Base-by-base conservation (phyloP, 1,284 basidiomycete genomes). In the Ustilago bromivora region DNA sequence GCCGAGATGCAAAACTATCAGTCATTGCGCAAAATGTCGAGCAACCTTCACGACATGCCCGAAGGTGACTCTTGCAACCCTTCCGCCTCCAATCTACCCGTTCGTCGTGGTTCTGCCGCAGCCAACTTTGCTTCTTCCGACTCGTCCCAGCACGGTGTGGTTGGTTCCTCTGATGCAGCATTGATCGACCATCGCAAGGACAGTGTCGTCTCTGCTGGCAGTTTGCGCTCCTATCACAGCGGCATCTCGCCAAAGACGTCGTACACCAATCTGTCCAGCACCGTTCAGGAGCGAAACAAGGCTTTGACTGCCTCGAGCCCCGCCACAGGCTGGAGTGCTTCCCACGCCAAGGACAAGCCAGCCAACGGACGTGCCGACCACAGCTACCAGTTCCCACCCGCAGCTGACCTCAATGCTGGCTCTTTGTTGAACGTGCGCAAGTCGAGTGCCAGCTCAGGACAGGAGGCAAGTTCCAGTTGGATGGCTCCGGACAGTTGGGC, bases 401-500 rank as follows among this genome's bases (percentile, higher is more conserved):
- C 66, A 6, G 23, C 61, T 17, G 72, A 71, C n/a, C 56, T 40
- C 23, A 55, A 41, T 11, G 12, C 49, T 3, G 57, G 23, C 47
- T 68, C 67, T 6, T 40, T 66, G 6, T 65, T 79, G 51, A 66
- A 49, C 35, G 57, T 74, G 23, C 62, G 81, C 59, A 81, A 81
- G 64, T 77, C 77, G 15, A 81, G 77, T 41, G 76, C 79, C 41
- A 69, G 71, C 59, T 77, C 78, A 23, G 71, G 78, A 3, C 71
- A 78, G n/a, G 71, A 64, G 58, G 60, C 75, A 3, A 63, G 70
- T 54, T 85, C 84, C 23, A 75, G 79, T 46, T 86, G 84, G 84
- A 76, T 79, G 76, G 84, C 84, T 19, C 84, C 84, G 13, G 84
- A 84, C 66, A 82, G 80, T 62, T 86, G 84, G 84, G 84, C 84